phyloP scores from a whole-genome alignment of 2,329 filamentous ascomycete species.

The Aspergillus thermomutatus region DNA sequence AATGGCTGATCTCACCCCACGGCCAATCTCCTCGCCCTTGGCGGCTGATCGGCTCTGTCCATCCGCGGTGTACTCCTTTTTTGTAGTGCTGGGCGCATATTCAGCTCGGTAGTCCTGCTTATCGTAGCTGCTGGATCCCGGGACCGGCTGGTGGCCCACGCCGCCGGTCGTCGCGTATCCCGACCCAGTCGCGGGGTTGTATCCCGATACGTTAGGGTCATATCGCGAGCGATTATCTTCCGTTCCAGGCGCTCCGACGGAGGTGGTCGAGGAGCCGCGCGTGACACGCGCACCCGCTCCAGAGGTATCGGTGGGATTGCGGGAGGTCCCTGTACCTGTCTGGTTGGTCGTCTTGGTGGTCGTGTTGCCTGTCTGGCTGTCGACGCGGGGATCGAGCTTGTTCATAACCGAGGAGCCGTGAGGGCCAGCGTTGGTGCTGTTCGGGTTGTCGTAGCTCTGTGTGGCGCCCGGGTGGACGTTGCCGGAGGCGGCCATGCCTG shows the following conservation, averaged over 20 bases:
- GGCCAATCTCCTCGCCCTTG: conserved; percentile 20
- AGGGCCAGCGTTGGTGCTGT: conserved; percentile 11
- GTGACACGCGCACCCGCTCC: conserved; percentile 7
- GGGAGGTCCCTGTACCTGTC: conserved; percentile 7
- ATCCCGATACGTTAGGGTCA: conserved; percentile 17
- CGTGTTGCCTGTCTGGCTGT: conserved; percentile 21
- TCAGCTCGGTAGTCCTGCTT: conserved; percentile 13
- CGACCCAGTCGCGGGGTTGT: conserved; percentile 26
- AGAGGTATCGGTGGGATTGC: conserved; percentile 4
- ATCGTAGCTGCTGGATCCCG: conserved; percentile 16
- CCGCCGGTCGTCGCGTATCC: conserved; percentile 16
- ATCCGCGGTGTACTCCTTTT: conserved; percentile 10
- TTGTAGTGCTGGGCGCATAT: conserved; percentile 16
- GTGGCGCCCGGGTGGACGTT: conserved; percentile 11
- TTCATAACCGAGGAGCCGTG: conserved; percentile 22
- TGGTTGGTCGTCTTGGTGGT: conserved; percentile 16
- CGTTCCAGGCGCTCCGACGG: conserved; percentile 20
- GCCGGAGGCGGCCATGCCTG: conserved; percentile 10
- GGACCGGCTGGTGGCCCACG: conserved; percentile 7
- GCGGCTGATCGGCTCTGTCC: conserved; percentile 5
- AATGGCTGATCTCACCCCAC: conserved; percentile 23
- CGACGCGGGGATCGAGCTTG: conserved; percentile 26
- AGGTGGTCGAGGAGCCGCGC: conserved; percentile 27
- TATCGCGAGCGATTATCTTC: conserved; percentile 16
- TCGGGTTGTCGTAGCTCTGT: background rate